Evolutionary conservation across 352 stramenopile genomes (phyloP), one percentile per base, ranked within the genome.

Genomic region (Pythium guiyangense): DNA sequence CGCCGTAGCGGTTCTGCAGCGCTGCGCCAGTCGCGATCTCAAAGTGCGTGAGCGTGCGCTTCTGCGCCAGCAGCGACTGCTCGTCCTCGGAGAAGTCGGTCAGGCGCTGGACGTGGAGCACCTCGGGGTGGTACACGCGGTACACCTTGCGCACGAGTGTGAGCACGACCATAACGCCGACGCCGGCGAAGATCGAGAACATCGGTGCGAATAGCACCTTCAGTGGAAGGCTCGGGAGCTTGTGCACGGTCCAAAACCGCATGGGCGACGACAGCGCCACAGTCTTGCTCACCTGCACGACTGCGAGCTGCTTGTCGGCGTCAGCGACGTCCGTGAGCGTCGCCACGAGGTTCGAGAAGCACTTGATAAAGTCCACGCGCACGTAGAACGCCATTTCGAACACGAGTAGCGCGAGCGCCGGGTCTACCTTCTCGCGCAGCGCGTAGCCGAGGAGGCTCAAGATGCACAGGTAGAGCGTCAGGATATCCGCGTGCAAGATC

Each of bases 401-500:
- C 0, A 56, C 55, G 10, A 49, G 15, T 45, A 75, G 61, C 6
- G 64, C 60, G 4, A 77, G 15, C 4, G 71, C 25, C 8, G 71
- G 71, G 27, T 80, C 71, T 11, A 80, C 52, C 0, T 63, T 66
- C 14, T 73, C 60, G 2, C 54, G 53, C 17, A 52, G 35, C 0
- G 73, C 10, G 9, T 65, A 65, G 25, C 69, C 72, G 5, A 78
- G 42, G 0, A 69, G 11, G 2, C 54, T 56, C 3, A 60, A 59
- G 3, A 64, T 8, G 14, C 67, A 67, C 49, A 80, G 35, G 27
- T 74, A 80, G 6, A 80, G 9, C 0, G 64, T 59, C 1, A 84
- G 15, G 10, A 84, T 18, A 44, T 80, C 73, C 0, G 67, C 63
- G 25, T 65, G 50, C 12, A 63, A 54, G 15, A 81, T 45, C 6